Conservation (phyloP, 1,284 basidiomycete species). For the Microbotryum saponariae region DNA sequence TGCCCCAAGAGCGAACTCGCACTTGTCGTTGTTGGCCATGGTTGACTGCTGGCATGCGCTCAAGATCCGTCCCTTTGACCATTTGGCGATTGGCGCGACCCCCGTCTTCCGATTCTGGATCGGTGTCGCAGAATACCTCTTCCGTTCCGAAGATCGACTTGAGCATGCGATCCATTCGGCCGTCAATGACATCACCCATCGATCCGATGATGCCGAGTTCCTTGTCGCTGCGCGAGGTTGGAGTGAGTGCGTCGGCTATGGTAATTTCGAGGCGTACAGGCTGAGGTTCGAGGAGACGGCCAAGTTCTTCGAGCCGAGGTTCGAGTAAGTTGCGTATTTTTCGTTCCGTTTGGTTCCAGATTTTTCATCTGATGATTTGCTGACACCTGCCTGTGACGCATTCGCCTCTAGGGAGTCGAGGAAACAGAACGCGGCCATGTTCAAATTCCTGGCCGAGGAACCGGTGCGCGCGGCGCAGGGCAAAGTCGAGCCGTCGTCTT, state of each 20-base stretch:
- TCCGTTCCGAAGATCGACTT: conserved; percentile 59
- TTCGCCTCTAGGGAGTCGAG: conserved; percentile 16
- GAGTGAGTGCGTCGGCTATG: conserved; percentile 90
- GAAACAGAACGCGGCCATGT: conserved; percentile 24
- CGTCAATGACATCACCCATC: conserved; percentile 68
- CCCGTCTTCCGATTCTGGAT: conserved; percentile 96
- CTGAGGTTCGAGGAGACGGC: conserved; percentile 73
- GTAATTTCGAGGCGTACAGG: conserved; percentile 81
- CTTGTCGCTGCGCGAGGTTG: conserved; percentile 91
- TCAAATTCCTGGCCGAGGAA: conserved; percentile 24
- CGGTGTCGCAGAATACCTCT: conserved; percentile 92
- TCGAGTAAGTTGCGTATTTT: conserved; percentile 53
- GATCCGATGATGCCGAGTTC: conserved; percentile 87
- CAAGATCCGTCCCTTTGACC: conserved; percentile 78
- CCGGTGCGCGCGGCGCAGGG: conserved; percentile 4
- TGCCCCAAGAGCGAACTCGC: conserved; percentile 61
- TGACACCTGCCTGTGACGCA: too few species aligned
- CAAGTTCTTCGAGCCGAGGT: conserved; percentile 75
- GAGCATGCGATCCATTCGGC: conserved; percentile 68
- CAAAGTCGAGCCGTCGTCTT: too few species aligned
- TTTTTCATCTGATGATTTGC: not conserved
- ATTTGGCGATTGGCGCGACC: conserved; percentile 88
- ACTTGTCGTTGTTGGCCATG: conserved; percentile 93
- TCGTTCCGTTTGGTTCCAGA: not conserved
- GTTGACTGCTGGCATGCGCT: conserved; percentile 95